phyloP scores from a whole-genome alignment of 2,329 filamentous ascomycete species.

The Cercospora nicotianae region DNA sequence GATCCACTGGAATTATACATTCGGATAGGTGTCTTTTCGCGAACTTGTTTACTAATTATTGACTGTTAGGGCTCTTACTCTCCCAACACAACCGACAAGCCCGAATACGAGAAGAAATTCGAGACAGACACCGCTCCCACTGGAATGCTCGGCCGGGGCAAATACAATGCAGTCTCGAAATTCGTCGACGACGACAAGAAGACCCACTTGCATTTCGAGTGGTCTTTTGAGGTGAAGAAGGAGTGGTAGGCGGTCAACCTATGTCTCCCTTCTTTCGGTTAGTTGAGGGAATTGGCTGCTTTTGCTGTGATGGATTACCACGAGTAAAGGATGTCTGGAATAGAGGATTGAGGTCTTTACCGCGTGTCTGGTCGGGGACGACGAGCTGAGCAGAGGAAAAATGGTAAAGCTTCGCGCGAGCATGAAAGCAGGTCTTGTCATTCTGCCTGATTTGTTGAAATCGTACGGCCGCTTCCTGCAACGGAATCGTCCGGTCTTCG shows the following conservation, averaged over 20 bases:
- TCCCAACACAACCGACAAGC: constrained; percentile 85
- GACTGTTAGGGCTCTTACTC: constrained; percentile 76
- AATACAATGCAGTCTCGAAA: constrained; percentile 84
- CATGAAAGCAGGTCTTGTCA: neutral
- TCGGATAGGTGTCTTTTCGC: neutral
- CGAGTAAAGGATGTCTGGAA: neutral
- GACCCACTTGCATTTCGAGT: constrained; percentile 87
- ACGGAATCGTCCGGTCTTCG: neutral
- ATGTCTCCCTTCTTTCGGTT: neutral
- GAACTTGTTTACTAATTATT: neutral
- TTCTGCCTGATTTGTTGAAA: neutral
- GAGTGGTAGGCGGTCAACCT: constrained; percentile 66
- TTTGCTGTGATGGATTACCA: neutral
- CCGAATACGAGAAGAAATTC: constrained; percentile 87
- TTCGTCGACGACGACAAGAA: constrained; percentile 96
- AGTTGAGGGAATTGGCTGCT: neutral
- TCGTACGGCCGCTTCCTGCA: neutral
- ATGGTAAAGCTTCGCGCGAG: neutral
- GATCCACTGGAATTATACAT: neutral
- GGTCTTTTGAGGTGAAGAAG: constrained; percentile 96
- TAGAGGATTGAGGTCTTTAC: neutral
- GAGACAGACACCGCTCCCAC: constrained; percentile 87
- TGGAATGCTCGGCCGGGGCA: constrained; percentile 84
- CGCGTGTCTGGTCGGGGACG: neutral
- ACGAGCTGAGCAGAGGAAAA: neutral